These are phyloP conservation scores for Tuber borchii DNA, from an alignment of 495 filamentous ascomycete species.

Conservation along the genomic window DNA sequence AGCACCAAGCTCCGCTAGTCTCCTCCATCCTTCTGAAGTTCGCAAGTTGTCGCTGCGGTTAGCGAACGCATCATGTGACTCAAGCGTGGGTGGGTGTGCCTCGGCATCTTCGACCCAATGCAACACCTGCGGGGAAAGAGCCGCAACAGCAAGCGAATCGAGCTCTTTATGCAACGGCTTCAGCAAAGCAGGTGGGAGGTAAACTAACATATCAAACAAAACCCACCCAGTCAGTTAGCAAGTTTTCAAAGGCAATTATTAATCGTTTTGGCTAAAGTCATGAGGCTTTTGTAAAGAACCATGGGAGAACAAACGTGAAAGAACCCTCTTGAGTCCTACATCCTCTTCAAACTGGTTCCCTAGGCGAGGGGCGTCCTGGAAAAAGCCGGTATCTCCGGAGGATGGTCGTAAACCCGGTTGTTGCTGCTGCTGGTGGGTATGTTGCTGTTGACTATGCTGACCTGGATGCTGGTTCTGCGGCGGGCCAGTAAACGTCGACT, in stretches of 20 bases:
- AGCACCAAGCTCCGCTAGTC: conserved; percentile 51
- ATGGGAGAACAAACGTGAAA: conserved; percentile 41
- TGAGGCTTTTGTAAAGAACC: not conserved
- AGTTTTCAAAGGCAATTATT: not conserved
- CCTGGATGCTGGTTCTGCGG: conserved; percentile 1
- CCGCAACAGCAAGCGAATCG: conserved; percentile 46
- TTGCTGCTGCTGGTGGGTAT: conserved; percentile 11
- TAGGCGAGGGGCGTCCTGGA: conserved; percentile 47
- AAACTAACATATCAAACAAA: conserved; percentile 43
- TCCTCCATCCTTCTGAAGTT: conserved; percentile 54
- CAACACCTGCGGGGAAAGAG: conserved; percentile 48
- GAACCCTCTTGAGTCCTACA: conserved; percentile 45
- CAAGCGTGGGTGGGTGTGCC: conserved; percentile 52
- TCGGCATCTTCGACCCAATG: conserved; percentile 55
- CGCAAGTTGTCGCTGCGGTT: conserved; percentile 48
- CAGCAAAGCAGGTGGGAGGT: conserved; percentile 45
- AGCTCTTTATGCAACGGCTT: conserved; percentile 44
- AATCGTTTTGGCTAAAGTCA: not conserved
- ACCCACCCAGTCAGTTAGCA: not conserved
- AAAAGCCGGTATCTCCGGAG: conserved; percentile 49
- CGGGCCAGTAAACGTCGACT: conserved; percentile 1
- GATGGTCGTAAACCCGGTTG: conserved; percentile 44
- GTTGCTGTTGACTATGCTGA: conserved; percentile 20
- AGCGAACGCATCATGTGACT: conserved; percentile 51
- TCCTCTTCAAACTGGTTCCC: conserved; percentile 51